Evolutionary conservation across 305 asterid species (phyloP).

Genomic region (Solanum hybrid): DNA sequence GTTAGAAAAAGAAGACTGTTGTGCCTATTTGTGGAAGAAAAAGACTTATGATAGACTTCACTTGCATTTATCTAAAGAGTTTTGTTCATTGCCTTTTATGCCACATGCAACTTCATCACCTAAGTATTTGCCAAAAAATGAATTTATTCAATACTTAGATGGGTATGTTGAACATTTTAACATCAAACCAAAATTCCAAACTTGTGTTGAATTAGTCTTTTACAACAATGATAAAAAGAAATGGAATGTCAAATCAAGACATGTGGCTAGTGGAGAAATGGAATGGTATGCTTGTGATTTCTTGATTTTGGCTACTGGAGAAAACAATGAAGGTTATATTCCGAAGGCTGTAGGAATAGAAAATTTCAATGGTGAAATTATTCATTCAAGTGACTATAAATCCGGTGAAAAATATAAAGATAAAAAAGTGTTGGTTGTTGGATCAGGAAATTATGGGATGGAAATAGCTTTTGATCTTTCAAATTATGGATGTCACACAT

Average conservation of each 20-base stretch:
- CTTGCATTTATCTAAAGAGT: slow-evolving; percentile 9
- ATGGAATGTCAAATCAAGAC: neutral
- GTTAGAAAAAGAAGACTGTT: slow-evolving; percentile 13
- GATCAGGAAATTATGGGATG: neutral
- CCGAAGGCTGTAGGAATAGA: neutral
- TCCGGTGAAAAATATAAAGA: neutral
- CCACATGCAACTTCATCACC: neutral
- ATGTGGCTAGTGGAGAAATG: neutral
- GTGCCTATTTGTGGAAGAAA: slow-evolving; percentile 10
- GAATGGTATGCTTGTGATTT: neutral
- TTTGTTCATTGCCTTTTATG: slow-evolving; percentile 6
- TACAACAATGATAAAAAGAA: neutral
- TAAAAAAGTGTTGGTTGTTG: neutral
- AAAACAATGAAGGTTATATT: neutral
- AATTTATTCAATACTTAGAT: neutral
- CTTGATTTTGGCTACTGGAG: neutral
- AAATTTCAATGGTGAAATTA: neutral
- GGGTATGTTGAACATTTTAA: neutral
- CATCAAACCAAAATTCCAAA: no score
- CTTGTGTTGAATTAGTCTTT: no score
- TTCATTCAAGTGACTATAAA: neutral
- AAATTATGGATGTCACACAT: neutral
- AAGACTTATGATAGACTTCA: slow-evolving; percentile 10
- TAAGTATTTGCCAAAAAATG: neutral
- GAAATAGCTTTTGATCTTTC: slow-evolving; percentile 21